These are phyloP conservation scores for Aphanomyces euteiches DNA, from an alignment of 352 stramenopile species.

Conservation along the genomic window DNA sequence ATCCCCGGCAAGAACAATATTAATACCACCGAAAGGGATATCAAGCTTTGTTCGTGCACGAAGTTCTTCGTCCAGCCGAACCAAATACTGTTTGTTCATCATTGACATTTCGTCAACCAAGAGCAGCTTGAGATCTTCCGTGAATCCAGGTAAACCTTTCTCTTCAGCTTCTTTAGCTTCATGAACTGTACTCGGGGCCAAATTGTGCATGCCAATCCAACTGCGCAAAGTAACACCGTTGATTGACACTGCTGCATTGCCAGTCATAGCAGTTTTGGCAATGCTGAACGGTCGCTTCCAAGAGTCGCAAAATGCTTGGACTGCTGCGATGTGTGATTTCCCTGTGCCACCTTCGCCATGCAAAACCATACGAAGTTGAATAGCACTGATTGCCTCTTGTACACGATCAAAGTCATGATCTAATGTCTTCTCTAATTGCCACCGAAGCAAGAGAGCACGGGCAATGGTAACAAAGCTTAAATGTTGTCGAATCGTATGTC, in stretches of 20 bases:
- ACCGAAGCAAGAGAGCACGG: background rate
- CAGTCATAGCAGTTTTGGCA: slow-evolving; percentile 15
- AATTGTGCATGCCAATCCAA: slow-evolving; percentile 13
- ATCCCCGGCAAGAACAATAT: too few species aligned
- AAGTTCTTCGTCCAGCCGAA: too few species aligned
- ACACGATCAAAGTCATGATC: background rate
- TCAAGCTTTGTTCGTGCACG: too few species aligned
- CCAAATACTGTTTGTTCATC: too few species aligned
- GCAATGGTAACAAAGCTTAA: background rate
- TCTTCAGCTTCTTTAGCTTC: background rate
- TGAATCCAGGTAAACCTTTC: too few species aligned
- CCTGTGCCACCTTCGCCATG: slow-evolving; percentile 5
- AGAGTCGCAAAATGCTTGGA: slow-evolving; percentile 9
- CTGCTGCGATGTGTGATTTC: background rate
- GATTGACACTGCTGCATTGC: background rate
- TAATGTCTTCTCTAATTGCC: background rate
- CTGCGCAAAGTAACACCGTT: background rate
- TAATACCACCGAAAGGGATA: too few species aligned
- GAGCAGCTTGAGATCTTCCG: too few species aligned
- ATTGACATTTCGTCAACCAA: too few species aligned
- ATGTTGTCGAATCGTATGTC: background rate
- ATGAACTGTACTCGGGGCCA: slow-evolving; percentile 6
- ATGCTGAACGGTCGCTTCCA: slow-evolving; percentile 11
- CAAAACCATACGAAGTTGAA: slow-evolving; percentile 3
- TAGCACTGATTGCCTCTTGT: background rate